Conservation (phyloP, 768 basidiomycete genomes). For the Tephrocybe sp. region DNA sequence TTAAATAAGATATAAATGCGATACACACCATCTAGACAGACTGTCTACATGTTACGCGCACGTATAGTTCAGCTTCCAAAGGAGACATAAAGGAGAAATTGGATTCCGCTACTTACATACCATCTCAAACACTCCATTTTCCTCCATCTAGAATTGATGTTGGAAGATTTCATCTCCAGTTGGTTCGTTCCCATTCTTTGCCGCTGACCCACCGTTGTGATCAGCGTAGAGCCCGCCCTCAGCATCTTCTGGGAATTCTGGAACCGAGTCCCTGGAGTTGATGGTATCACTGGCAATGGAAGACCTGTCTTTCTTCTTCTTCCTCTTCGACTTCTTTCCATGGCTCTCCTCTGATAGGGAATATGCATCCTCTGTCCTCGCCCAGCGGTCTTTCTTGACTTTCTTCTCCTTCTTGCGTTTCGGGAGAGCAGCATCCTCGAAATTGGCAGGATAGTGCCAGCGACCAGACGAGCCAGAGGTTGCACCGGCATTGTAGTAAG, state of each 20-base stretch:
- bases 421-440: constrained; percentile 57
- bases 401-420: constrained; percentile 66
- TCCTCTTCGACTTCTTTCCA: constrained; percentile 66
- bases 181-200: constrained; percentile 17
- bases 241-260: constrained; percentile 71
- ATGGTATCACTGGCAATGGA: constrained; percentile 37
- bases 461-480: constrained; percentile 48
- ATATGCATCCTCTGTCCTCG: constrained; percentile 84
- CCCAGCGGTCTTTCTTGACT: constrained; percentile 87
- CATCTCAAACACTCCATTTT: background rate
- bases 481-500: constrained; percentile 57
- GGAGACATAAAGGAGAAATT: constrained; percentile 5
- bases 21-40: constrained; percentile 9
- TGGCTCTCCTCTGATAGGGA: constrained; percentile 45
- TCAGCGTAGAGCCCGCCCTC: constrained; percentile 68
- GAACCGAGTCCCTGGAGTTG: constrained; percentile 36
- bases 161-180: constrained; percentile 54
- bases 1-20: constrained; percentile 4
- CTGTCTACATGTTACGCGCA: constrained; percentile 6
- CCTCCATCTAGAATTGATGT: constrained; percentile 56
- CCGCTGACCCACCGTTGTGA: constrained; percentile 16
- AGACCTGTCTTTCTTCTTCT: constrained; percentile 64
- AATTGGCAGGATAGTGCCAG: constrained; percentile 88
- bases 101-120: constrained; percentile 7
- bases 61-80: constrained; percentile 1